These are phyloP conservation scores for Paramyrothecium roridum DNA, from an alignment of 2,329 filamentous ascomycete genomes.

Conservation along the genomic window DNA sequence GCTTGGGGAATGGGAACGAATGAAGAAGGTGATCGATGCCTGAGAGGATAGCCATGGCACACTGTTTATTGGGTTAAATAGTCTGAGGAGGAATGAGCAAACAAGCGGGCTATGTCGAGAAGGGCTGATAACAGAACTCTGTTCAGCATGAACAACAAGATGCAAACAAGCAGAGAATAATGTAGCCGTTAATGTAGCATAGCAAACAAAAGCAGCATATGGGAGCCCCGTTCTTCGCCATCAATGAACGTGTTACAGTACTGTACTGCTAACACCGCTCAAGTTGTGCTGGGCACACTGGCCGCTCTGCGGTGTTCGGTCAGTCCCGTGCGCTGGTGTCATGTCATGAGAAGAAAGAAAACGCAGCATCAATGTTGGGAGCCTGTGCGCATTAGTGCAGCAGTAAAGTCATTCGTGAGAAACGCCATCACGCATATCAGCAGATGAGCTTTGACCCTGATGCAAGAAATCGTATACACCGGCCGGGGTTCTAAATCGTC, in stretches of 20 bases:
- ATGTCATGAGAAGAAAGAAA: neutral
- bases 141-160: too few relatives aligned
- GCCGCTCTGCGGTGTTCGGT: neutral
- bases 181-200: too few relatives aligned
- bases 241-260: neutral
- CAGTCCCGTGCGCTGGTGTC: neutral
- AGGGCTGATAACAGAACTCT: too few relatives aligned
- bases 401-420: neutral
- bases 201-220: neutral
- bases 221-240: neutral
- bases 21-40: neutral
- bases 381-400: neutral
- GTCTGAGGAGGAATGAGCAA: too few relatives aligned
- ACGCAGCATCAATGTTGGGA: neutral
- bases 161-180: too few relatives aligned
- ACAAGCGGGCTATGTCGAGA: too few relatives aligned
- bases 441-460: slow-evolving; percentile 15
- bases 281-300: neutral
- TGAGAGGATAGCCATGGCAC: neutral
- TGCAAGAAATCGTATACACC: slow-evolving; percentile 19
- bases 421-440: neutral
- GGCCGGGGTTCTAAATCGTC: slow-evolving; percentile 20
- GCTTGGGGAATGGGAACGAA: neutral
- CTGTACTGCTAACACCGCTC: neutral
- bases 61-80: too few relatives aligned